Base-by-base conservation (phyloP, 805 yeast species). In the Wickerhamomyces queroliae region DNA sequence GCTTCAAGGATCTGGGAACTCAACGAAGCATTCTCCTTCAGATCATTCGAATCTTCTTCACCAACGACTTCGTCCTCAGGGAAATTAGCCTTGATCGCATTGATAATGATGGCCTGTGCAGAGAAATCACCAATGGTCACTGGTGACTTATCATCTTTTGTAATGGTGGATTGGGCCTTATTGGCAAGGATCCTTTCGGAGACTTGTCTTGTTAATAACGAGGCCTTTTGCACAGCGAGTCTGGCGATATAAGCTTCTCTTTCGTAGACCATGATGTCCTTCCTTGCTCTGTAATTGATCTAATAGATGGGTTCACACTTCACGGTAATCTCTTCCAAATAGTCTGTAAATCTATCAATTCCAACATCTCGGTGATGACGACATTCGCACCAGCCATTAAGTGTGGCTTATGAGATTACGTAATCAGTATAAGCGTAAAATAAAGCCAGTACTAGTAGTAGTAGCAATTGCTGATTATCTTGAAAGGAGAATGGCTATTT, bases 71-170 rank as follows among this genome's bases (percentile, higher is more conserved):
- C 80, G 59, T 93, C 99, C 4, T 56, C 48, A 2, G 97, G 96
- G 67, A 93, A 93, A 48, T 81, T 83, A 39, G 74, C 61, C 53
- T 76, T 71, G 42, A 93, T 75, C 3, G 96, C 90, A 42, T 87
- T 78, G 61, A 89, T 91, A 42, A 93, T 80, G 33, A 91, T 76
- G 0, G 96, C 96, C 56, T 93, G 99, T 0, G 97, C 90, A 4
- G 95, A 96, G 57, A 84, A 93, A 60, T 93, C 99, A 15, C 98
- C 99, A 40, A 86, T 69, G 2, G 99, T 93, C 13, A 93, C 99
- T 1, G 99, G 99, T 1, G 96, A 87, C 45, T 80, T 78, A 59
- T 91, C 99, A 30, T 75, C 73, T 58, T 93, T 93, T 44, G 88
- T 81, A 41, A 88, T 74, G 35, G 86, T 84, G 45, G 64, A 69